Evolutionary conservation across 2,329 filamentous ascomycete species (phyloP).

Genomic region (Gnomoniopsis sp.): DNA sequence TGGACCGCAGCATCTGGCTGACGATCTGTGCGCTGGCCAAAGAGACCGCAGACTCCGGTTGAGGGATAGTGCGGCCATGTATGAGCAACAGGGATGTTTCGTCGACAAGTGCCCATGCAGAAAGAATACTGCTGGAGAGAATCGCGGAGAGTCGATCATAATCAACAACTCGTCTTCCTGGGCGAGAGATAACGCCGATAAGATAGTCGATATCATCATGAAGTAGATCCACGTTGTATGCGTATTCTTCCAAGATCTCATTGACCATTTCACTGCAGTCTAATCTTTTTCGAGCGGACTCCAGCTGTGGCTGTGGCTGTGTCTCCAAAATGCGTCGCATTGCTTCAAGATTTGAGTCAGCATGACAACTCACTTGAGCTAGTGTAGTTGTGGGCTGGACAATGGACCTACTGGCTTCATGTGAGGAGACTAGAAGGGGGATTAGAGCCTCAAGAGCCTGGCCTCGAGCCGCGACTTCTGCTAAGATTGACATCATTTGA

Average conservation of each 20-base stretch:
- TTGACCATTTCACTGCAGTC: neutral
- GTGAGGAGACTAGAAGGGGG: neutral
- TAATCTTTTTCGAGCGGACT: neutral
- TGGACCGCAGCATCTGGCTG: neutral
- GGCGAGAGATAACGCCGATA: neutral
- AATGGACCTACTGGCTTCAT: neutral
- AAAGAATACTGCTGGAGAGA: neutral
- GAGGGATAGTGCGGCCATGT: neutral
- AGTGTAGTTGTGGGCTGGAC: neutral
- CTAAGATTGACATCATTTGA: neutral
- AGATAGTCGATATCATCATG: neutral
- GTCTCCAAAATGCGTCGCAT: neutral
- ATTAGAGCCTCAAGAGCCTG: neutral
- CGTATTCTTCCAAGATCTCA: neutral
- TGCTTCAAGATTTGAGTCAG: neutral
- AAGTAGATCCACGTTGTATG: neutral
- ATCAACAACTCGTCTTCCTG: neutral
- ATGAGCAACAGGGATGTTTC: neutral
- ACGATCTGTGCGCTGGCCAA: neutral
- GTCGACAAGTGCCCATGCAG: neutral
- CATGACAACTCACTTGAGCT: neutral
- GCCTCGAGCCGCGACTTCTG: neutral
- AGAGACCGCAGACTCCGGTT: neutral
- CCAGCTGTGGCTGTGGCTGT: neutral
- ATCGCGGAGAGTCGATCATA: neutral